Evolutionary conservation across 345 rosid genomes (phyloP), one percentile per base, ranked within the genome.

Genomic region (Lumnitzera littorea): DNA sequence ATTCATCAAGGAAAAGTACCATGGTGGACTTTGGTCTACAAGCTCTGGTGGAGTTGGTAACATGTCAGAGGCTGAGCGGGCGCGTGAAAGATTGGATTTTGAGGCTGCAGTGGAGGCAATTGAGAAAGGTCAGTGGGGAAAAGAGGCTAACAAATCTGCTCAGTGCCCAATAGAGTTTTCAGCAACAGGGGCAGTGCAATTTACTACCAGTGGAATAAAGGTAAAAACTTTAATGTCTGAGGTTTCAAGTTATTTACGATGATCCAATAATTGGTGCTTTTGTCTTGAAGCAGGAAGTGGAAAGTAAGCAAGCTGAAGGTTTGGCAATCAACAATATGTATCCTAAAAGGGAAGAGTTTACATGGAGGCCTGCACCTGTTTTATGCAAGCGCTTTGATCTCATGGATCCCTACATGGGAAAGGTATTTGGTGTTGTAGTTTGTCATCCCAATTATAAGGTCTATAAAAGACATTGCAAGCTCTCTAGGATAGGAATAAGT

Each of bases 381-480:
- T 62, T 94, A 63, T 94, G 99, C 95, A 94, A 90, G 73, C 95
- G 97, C 64, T 94, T 94, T 77, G 99, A 94, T 72, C 86, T 94
- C 47, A 71, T 85, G 76, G 99, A 94, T 79, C 97, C 99, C 53
- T 86, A 57, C 71, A 78, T 90, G 84, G 99, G 99, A 50, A 88
- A 94, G 99, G 99, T 94, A 79, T 24, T 60, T 1, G 31, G 31
- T 27, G 55, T 55, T 15, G 27, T 15, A 31, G 25, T 29, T n/a
- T 27, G 48, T 36, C 54, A 55, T 53, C 53, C 31, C 53, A 16
- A 15, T 47, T 12, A 8, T 47, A 12, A 46, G 43, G 24, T 15
- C 16, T 41, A n/a, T 23, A 13, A 24, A 24, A 55, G 55, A 63
- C 58, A 15, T 31, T 15, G 43, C 43, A 36, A 36, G 43, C 7